These are phyloP conservation scores for Candida hispaniensis DNA, from an alignment of 805 yeast genomes.

Conservation along the genomic window DNA sequence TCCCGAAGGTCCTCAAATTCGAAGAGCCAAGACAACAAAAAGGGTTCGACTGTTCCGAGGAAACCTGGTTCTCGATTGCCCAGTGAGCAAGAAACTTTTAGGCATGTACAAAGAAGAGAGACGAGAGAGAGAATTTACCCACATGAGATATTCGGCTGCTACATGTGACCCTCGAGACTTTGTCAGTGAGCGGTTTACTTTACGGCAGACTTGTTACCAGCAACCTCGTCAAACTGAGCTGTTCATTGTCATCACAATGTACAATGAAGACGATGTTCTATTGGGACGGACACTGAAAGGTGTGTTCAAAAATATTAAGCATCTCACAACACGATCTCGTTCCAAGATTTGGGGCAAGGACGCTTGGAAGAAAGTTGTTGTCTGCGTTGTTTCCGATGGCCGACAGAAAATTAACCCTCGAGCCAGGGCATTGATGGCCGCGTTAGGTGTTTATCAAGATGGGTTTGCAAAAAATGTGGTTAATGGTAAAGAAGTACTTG, in stretches of 20 bases:
- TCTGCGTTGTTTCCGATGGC: conserved; percentile 85
- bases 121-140: conserved; percentile 55
- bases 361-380: conserved; percentile 89
- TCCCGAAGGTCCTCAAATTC: conserved; percentile 25
- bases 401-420: conserved; percentile 71
- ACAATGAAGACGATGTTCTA: conserved; percentile 75
- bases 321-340: conserved; percentile 52
- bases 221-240: conserved; percentile 78
- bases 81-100: conserved; percentile 62
- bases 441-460: conserved; percentile 87
- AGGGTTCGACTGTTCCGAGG: conserved; percentile 55
- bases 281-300: conserved; percentile 83
- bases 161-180: conserved; percentile 84
- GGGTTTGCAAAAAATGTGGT: conserved; percentile 91
- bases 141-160: conserved; percentile 88
- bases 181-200: conserved; percentile 49
- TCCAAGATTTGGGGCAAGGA: conserved; percentile 87
- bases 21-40: conserved; percentile 30
- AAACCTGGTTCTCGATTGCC: conserved; percentile 78
- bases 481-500: conserved; percentile 66
- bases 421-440: conserved; percentile 68
- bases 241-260: conserved; percentile 78
- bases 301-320: conserved; percentile 74
- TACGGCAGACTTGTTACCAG: conserved; percentile 69
- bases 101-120: conserved; percentile 41